Evolutionary conservation across 495 filamentous ascomycete genomes (phyloP).

Genomic region (Cladorrhinum samala): DNA sequence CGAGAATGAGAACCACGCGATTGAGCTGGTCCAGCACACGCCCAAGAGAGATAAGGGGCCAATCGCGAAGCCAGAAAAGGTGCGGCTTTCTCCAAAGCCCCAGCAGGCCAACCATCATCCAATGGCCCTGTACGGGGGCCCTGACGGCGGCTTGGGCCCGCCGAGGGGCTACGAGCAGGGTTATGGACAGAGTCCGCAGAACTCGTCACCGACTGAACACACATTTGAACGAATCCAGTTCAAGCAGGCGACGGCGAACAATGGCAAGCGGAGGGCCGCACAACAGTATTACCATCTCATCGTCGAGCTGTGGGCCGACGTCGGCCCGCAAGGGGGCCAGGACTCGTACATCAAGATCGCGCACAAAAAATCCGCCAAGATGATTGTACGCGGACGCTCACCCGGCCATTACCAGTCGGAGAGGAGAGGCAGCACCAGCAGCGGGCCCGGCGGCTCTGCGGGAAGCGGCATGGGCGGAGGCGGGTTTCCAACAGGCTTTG

Average conservation of each 20-base stretch:
- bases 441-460: constrained; percentile 60
- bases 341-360: constrained; percentile 72
- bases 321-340: constrained; percentile 39
- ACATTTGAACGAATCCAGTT: constrained; percentile 95
- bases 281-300: constrained; percentile 94
- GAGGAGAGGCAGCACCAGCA: constrained; percentile 65
- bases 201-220: constrained; percentile 47
- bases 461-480: constrained; percentile 44
- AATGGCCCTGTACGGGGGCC: constrained; percentile 27
- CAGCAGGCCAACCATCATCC: constrained; percentile 43
- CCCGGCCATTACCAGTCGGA: constrained; percentile 91
- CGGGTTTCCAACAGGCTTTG: constrained; percentile 35
- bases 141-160: constrained; percentile 33
- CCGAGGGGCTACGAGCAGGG: constrained; percentile 35
- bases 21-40: constrained; percentile 90
- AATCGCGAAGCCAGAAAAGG: constrained; percentile 66
- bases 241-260: constrained; percentile 93
- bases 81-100: constrained; percentile 61
- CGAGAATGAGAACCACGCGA: constrained; percentile 64
- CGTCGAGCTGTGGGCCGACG: constrained; percentile 80
- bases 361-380: constrained; percentile 67
- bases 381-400: constrained; percentile 90
- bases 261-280: constrained; percentile 83
- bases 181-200: constrained; percentile 31
- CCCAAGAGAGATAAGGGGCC: constrained; percentile 93